Base-by-base conservation (phyloP, 495 filamentous ascomycete species). In the Penicillium fimorum region DNA sequence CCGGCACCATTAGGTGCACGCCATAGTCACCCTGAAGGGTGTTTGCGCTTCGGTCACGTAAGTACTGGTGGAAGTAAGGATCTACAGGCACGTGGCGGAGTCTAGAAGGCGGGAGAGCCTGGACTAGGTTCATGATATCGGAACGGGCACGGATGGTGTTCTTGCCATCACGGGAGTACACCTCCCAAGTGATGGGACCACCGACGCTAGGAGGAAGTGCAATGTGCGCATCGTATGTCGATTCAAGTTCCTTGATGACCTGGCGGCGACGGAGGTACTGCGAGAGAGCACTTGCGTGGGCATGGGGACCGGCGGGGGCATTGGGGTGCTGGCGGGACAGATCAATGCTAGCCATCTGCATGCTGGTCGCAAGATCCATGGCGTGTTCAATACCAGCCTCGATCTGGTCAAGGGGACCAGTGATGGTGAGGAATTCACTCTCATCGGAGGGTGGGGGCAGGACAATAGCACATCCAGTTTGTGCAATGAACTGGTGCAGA, bases 401-500 rank as follows among this genome's bases (percentile, higher is more conserved):
- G 45, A 96, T 82, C 50, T 82, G 80, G 42, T 90, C 82, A 8
- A 82, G 68, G 22, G 88, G 91, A 5, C 95, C 95, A 56, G 91
- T 86, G 60, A 99, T 82, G 32, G 88, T 92, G 24, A 96, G 80
- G 52, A 81, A 85, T 58, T 96, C 90, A 38, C 82, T 85, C 42
- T 93, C 90, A 38, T 89, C 88, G 13, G 80, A 81, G 2, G 73
- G 55, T 29, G 79, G 84, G 29, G 95, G 92, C 22, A 97, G 63
- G 43, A 97, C 83, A 44, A 97, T 84, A 40, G 88, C 80, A 72
- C 95, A 99, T 48, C 93, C 94, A 45, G 93, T 97, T 58, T 96
- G 84, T 15, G 84, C 83, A 55, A 96, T 83, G 76, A 99, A 93
- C 43, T 96, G 81, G 48, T 96, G 85, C 42, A 91, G 72, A 4